Conservation (phyloP, 768 basidiomycete species). For the Mycena rosella region DNA sequence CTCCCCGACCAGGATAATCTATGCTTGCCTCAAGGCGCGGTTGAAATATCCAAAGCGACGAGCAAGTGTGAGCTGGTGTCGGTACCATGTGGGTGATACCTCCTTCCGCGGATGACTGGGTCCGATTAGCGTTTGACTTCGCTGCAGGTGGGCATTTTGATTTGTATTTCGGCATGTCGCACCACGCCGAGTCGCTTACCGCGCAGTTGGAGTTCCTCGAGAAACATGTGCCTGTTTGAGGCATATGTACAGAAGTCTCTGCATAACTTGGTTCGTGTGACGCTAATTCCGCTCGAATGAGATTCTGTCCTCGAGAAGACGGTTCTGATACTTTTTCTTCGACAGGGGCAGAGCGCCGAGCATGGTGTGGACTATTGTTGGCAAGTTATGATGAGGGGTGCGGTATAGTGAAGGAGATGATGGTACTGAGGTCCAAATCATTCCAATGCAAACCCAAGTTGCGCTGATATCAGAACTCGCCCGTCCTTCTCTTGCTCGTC, state of each 20-base stretch:
- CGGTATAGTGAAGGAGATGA: too few relatives aligned
- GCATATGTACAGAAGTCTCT: too few relatives aligned
- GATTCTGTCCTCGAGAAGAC: too few relatives aligned
- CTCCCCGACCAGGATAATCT: constrained; percentile 39
- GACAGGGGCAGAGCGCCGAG: too few relatives aligned
- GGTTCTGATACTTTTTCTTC: too few relatives aligned
- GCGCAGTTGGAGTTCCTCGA: constrained; percentile 43
- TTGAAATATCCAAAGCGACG: constrained; percentile 32
- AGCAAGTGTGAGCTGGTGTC: constrained; percentile 37
- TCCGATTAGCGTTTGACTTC: background rate
- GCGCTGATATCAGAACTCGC: too few relatives aligned
- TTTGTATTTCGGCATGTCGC: constrained; percentile 39
- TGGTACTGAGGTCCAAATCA: too few relatives aligned
- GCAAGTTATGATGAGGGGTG: too few relatives aligned
- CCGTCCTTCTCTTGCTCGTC: constrained; percentile 87
- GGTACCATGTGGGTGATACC: constrained; percentile 31
- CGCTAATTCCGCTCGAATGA: too few relatives aligned
- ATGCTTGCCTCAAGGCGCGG: constrained; percentile 31
- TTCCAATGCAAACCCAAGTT: too few relatives aligned
- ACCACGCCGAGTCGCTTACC: constrained; percentile 34
- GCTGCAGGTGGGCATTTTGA: constrained; percentile 42
- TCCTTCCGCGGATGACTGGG: background rate
- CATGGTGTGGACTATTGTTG: too few relatives aligned
- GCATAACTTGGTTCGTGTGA: too few relatives aligned
- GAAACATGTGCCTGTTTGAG: constrained; percentile 42